phyloP scores from a whole-genome alignment of 2,329 filamentous ascomycete genomes.

The Chalara sp. region DNA sequence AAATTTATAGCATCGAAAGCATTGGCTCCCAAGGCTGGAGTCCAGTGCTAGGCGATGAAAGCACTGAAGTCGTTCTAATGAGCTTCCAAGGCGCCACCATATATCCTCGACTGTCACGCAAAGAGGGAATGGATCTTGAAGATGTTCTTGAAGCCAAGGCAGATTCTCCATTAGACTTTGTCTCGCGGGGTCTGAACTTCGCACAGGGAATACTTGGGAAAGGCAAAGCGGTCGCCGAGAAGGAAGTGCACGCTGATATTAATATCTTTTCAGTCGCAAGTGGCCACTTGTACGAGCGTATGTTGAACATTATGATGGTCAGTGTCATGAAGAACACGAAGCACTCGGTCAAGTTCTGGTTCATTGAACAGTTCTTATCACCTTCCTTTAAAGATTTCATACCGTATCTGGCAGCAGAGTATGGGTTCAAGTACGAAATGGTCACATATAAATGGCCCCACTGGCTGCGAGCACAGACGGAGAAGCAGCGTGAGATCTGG shows the following conservation, averaged over 20 bases:
- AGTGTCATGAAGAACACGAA: conserved; percentile 96
- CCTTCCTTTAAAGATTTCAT: conserved; percentile 96
- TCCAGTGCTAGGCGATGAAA: conserved; percentile 68
- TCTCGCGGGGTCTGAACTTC: conserved; percentile 72
- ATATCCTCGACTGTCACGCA: conserved; percentile 81
- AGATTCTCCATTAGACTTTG: conserved; percentile 44
- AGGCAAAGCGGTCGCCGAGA: conserved; percentile 39
- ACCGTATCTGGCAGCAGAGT: conserved; percentile 76
- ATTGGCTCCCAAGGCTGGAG: conserved; percentile 71
- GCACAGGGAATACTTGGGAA: conserved; percentile 63
- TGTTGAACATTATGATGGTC: conserved; percentile 99
- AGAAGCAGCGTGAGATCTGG: conserved; percentile 99
- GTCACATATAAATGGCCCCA: conserved; percentile 99
- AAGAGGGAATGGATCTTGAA: conserved; percentile 72
- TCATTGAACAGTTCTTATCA: conserved; percentile 97
- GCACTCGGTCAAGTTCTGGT: conserved; percentile 98
- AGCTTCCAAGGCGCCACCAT: conserved; percentile 90
- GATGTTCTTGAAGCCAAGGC: conserved; percentile 66
- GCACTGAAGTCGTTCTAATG: conserved; percentile 76
- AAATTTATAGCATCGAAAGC: conserved; percentile 85
- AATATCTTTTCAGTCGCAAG: conserved; percentile 99
- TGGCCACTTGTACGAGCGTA: conserved; percentile 95
- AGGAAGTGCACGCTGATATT: conserved; percentile 80
- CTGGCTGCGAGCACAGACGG: conserved; percentile 90
- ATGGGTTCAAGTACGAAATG: conserved; percentile 94